A percentile compares a stretch with the other conserved stretches of the same genome.
phyloP scores from a whole-genome alignment of 2,329 filamentous ascomycete species.

The Exserohilum turcica region DNA sequence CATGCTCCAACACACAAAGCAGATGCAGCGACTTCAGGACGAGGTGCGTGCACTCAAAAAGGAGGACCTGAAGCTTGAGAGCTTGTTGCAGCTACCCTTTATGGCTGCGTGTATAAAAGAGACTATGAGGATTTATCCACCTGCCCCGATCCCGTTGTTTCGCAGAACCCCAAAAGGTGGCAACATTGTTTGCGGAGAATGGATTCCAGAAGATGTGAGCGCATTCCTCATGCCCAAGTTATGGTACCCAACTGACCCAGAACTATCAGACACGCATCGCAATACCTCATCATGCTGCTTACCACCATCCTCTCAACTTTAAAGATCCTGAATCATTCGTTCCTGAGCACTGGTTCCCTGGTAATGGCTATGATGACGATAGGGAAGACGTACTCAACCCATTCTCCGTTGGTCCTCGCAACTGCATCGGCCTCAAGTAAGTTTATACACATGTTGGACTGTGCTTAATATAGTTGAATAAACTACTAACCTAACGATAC shows the following conservation, averaged over 20 bases:
- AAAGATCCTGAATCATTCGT: conserved; percentile 22
- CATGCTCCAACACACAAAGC: conserved; percentile 23
- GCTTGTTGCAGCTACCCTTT: conserved; percentile 41
- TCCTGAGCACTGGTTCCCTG: conserved; percentile 43
- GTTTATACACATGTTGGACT: conserved; percentile 1
- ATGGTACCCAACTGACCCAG: conserved; percentile 4
- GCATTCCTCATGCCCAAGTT: conserved; percentile 7
- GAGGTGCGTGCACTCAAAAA: conserved; percentile 27
- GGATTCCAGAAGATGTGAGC: conserved; percentile 38
- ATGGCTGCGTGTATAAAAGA: conserved; percentile 53
- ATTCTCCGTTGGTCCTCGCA: conserved; percentile 35
- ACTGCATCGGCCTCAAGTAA: conserved; percentile 45
- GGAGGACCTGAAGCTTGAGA: conserved; percentile 8
- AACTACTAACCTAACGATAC: neutral
- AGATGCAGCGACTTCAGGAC: conserved; percentile 19
- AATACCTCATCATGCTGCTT: neutral
- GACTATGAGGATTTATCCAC: conserved; percentile 39
- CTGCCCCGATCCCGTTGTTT: conserved; percentile 42
- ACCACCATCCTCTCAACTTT: neutral
- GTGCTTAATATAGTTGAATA: no score
- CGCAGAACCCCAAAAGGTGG: conserved; percentile 34
- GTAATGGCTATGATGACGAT: conserved; percentile 27
- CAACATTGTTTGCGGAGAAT: conserved; percentile 34
- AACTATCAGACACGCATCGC: neutral
- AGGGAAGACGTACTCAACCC: conserved; percentile 27